These are phyloP conservation scores for Mucor ambiguus DNA, from an alignment of 371 early-diverging fungal genomes.

Conservation along the genomic window DNA sequence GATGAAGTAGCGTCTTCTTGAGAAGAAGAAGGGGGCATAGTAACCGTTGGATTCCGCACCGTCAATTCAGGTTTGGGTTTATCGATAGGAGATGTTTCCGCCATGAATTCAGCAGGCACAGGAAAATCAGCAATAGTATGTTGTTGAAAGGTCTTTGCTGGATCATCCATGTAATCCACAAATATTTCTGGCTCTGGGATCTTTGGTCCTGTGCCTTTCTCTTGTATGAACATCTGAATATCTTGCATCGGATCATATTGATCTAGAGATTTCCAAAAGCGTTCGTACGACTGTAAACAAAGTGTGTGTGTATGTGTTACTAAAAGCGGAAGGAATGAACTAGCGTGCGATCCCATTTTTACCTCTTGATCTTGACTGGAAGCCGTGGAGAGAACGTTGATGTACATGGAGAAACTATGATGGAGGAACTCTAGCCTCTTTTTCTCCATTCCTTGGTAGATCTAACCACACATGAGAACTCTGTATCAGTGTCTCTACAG, in stretches of 20 bases:
- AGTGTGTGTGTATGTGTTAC: background rate
- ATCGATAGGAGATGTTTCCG: constrained; percentile 13
- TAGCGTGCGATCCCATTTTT: background rate
- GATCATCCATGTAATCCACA: constrained; percentile 47
- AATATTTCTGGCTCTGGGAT: constrained; percentile 51
- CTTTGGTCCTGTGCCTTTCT: constrained; percentile 75
- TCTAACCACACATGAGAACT: constrained; percentile 26
- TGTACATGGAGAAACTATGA: constrained; percentile 79
- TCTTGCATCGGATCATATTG: constrained; percentile 72
- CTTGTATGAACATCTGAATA: constrained; percentile 69
- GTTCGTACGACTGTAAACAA: constrained; percentile 68
- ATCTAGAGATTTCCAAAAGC: constrained; percentile 71
- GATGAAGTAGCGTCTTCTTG: background rate
- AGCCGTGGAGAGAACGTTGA: constrained; percentile 80
- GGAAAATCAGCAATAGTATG: constrained; percentile 36
- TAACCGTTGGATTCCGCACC: constrained; percentile 17
- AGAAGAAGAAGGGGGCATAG: background rate
- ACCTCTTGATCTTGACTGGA: constrained; percentile 91
- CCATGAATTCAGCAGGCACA: constrained; percentile 14
- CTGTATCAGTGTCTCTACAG: background rate
- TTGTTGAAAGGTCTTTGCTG: constrained; percentile 45
- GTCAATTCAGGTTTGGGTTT: constrained; percentile 19
- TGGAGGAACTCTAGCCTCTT: constrained; percentile 86
- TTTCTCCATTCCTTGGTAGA: constrained; percentile 87
- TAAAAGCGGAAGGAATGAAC: background rate